Percentiles rank a stretch among this genome's conserved stretches.
These are phyloP conservation scores for Stagonosporopsis cucurbitacearum DNA, from an alignment of 2,329 filamentous ascomycete species.

Conservation along the genomic window DNA sequence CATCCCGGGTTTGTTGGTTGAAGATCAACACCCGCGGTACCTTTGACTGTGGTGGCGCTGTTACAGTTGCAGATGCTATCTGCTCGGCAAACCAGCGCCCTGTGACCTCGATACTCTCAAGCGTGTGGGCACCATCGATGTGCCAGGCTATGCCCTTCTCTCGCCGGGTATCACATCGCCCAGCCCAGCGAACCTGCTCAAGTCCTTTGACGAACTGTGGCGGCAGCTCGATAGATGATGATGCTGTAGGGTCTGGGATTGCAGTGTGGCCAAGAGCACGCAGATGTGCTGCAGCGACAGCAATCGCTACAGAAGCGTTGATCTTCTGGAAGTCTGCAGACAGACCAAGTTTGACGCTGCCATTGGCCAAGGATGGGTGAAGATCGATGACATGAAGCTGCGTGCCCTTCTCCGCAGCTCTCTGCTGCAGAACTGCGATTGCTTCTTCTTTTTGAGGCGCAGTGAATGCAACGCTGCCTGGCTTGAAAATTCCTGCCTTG, in stretches of 20 bases:
- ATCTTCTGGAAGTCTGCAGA: constrained; percentile 68
- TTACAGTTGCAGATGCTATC: constrained; percentile 45
- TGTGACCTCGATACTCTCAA: constrained; percentile 79
- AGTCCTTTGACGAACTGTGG: constrained; percentile 69
- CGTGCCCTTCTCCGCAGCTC: constrained; percentile 58
- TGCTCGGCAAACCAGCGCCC: constrained; percentile 74
- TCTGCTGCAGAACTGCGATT: constrained; percentile 62
- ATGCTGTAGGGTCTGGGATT: constrained; percentile 45
- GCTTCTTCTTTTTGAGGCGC: constrained; percentile 63
- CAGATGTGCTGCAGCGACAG: constrained; percentile 66
- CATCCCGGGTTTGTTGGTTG: constrained; percentile 90
- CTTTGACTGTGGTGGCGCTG: constrained; percentile 25
- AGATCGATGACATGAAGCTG: constrained; percentile 57
- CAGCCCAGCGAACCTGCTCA: constrained; percentile 70
- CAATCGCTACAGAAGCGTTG: constrained; percentile 67
- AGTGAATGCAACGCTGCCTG: constrained; percentile 67
- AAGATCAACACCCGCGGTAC: constrained; percentile 73
- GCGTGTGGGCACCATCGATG: constrained; percentile 87
- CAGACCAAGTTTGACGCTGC: constrained; percentile 61
- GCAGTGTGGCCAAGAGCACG: constrained; percentile 51
- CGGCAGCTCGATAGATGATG: constrained; percentile 58
- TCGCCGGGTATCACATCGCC: constrained; percentile 75
- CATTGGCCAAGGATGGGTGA: constrained; percentile 55
- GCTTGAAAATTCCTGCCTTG: constrained; percentile 86
- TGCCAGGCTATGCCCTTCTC: constrained; percentile 70